phyloP scores from a whole-genome alignment of 345 rosid genomes.

The Pugionium cornutum region DNA sequence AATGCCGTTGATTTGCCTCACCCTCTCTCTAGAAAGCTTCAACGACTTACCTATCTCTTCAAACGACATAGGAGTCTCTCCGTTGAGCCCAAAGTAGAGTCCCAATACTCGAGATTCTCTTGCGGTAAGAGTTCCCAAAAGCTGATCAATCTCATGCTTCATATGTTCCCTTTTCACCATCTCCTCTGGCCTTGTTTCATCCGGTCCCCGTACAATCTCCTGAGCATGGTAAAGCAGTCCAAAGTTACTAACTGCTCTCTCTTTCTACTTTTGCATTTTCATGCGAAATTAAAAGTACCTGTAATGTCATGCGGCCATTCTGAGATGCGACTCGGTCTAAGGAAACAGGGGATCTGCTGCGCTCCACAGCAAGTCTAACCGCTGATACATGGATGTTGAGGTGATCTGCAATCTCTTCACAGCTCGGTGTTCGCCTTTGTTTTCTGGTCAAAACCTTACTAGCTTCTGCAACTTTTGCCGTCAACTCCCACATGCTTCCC shows the following conservation, averaged over 20 bases:
- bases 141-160: constrained; percentile 43
- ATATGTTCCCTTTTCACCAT: constrained; percentile 43
- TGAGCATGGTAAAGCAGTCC: constrained; percentile 17
- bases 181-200: constrained; percentile 48
- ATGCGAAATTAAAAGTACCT: constrained; percentile 38
- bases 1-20: constrained; percentile 52
- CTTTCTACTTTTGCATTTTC: neutral
- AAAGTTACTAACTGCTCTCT: constrained; percentile 10
- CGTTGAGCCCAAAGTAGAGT: constrained; percentile 50
- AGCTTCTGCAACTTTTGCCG: constrained; percentile 55
- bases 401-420: constrained; percentile 54
- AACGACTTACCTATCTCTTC: constrained; percentile 49
- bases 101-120: constrained; percentile 52
- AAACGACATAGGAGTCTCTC: constrained; percentile 49
- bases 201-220: constrained; percentile 59
- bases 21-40: constrained; percentile 56
- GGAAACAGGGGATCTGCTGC: constrained; percentile 49
- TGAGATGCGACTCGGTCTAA: constrained; percentile 43
- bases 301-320: constrained; percentile 48
- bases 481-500: constrained; percentile 50
- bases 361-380: constrained; percentile 45
- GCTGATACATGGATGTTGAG: constrained; percentile 49
- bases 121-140: constrained; percentile 38
- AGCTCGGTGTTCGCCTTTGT: constrained; percentile 43
- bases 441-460: constrained; percentile 40